phyloP scores from a whole-genome alignment of 2,329 filamentous ascomycete species.

The Achaetomium macrosporum region DNA sequence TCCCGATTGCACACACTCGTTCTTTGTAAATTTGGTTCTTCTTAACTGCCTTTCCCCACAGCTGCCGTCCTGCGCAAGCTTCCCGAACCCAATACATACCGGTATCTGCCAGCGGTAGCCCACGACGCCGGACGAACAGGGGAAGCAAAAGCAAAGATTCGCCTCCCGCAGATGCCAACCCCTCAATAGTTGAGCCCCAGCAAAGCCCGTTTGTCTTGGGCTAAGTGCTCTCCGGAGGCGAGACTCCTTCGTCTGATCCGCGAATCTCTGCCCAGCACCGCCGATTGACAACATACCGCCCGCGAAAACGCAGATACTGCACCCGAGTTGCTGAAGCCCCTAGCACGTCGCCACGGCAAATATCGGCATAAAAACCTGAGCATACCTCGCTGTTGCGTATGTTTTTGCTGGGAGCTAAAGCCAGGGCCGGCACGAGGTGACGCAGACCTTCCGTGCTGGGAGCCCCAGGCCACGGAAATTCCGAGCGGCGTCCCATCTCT shows the following conservation, averaged over 20 bases:
- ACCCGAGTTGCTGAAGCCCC: background rate
- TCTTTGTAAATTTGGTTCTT: background rate
- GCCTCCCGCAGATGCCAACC: background rate
- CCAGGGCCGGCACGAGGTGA: conserved; percentile 8
- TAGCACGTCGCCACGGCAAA: background rate
- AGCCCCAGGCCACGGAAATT: conserved; percentile 1
- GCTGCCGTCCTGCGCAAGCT: no score
- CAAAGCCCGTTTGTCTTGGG: background rate
- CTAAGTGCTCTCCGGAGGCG: background rate
- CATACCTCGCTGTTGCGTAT: background rate
- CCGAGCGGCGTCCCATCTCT: background rate
- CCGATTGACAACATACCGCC: conserved; percentile 5
- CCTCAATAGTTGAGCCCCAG: background rate
- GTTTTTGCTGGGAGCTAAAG: conserved; percentile 1
- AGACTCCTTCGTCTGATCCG: background rate
- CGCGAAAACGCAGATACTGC: background rate
- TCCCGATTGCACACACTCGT: background rate
- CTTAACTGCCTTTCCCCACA: background rate
- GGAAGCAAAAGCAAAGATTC: background rate
- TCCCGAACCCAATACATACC: background rate
- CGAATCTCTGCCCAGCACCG: background rate
- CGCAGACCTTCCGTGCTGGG: conserved; percentile 3
- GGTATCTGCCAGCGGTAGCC: background rate
- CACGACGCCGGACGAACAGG: background rate
- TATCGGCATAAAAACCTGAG: background rate